Base-by-base conservation (phyloP, 768 basidiomycete genomes). In the Postia placenta region DNA sequence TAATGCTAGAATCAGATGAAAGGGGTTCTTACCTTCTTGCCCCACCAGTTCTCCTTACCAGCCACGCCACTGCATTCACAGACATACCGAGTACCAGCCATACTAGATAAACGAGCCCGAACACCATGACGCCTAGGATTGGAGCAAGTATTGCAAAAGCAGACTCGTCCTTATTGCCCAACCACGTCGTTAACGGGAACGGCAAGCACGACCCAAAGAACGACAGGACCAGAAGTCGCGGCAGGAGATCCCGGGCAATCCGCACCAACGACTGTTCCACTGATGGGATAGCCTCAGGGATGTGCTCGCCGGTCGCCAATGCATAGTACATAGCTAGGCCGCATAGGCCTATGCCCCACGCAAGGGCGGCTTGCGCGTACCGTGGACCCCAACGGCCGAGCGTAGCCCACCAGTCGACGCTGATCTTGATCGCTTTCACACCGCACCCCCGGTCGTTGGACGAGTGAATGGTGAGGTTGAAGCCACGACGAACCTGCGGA, bases 331-430 rank as follows among this genome's bases (percentile, higher is more conserved):
- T 47, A 0, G 83, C 58, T 14, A 87, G 55, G 3, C 76, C 70
- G 1, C 81, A 77, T n/a, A 90, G 65, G 3, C 87, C 91, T 2
- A 85, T 68, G 2, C 81, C 73, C 86, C 93, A 96, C 23, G 77
- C 76, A 2, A 83, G 69, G 0, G 88, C 57, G 2, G 83, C 81
- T 26, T 80, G 83, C 41, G 85, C 76, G 67, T 91, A 97, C 20
- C 95, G 74, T 15, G 81, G 69, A 1, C 82, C 80, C 63, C 80
- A 75, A 30, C 86, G 74, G 2, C 88, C 89, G 5, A 90, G 50
- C 1, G 85, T 89, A 9, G 77, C 72, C 64, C 72, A 70, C 80
- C 83, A 81, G 60, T 93, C 88, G 5, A 95, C 60, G 12, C 67
- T 65, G n/a, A 95, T 60, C 2, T 62, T 56, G 3, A 93, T 54